Percentiles rank a stretch among this genome's conserved stretches.
Conservation (phyloP, 306 rosid species). For the Glycyrrhiza uralensis region DNA sequence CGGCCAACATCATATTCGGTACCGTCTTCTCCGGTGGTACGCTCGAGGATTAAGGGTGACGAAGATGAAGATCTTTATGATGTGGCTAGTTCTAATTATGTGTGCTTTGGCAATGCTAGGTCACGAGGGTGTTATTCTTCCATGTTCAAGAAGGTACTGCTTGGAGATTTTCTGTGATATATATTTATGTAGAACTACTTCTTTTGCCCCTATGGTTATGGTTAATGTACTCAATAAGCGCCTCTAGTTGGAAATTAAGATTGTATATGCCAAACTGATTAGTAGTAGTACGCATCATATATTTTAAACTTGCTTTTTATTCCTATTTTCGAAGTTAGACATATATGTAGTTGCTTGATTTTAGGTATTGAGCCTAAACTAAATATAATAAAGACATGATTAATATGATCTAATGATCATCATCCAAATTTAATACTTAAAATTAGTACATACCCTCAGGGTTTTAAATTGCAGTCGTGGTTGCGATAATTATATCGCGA, state of each 20-base stretch:
- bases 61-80: slow-evolving; percentile 24
- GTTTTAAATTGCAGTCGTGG: no score
- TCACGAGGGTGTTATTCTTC: slow-evolving; percentile 45
- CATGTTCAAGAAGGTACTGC: slow-evolving; percentile 55
- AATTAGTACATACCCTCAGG: no score
- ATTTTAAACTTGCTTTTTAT: background rate
- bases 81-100: slow-evolving; percentile 28
- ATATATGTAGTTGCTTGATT: background rate
- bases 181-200: background rate
- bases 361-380: background rate
- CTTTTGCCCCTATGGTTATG: background rate
- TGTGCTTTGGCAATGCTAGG: slow-evolving; percentile 26
- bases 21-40: slow-evolving; percentile 45
- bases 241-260: background rate
- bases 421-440: no score
- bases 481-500: no score
- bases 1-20: slow-evolving; percentile 25
- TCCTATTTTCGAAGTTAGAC: background rate
- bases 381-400: no score
- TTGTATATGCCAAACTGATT: slow-evolving; percentile 28
- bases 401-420: no score
- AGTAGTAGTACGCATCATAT: slow-evolving; percentile 5
- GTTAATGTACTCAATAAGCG: background rate
- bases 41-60: slow-evolving; percentile 11
- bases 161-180: slow-evolving; percentile 36